Evolutionary conservation across 1,139 yeast species (phyloP), one percentile per base, ranked within the genome.

Genomic region (Yamadazyma trypodendri): DNA sequence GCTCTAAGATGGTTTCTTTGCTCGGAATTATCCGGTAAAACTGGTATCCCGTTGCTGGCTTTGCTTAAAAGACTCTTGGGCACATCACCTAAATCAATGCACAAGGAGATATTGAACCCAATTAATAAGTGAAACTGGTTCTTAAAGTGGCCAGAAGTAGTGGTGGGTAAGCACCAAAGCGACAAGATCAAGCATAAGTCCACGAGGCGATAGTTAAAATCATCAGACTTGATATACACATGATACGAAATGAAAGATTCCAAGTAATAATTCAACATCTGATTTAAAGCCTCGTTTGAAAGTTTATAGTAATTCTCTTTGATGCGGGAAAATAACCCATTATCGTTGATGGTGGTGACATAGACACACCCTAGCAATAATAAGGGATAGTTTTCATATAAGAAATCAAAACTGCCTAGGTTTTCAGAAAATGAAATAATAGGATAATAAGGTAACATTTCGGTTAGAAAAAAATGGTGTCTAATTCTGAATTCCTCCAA

Each of bases 121-220:
- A 67, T 64, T 41, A 77, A 50, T 18, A 75, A 50, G 43, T 69
- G 68, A 53, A 77, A 63, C 44, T 75, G 80, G 48, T 72, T 76
- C 47, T 70, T 72, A 50, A 67, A 75, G 28, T 76, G 73, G 4
- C 78, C 79, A 57, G 73, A 63, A 43, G 63, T 65, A 24, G 65
- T 59, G 3, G 80, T 76, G 2, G 79, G 77, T 5, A 73, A 56
- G 39, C 71, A 65, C 81, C 80, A 77, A 6, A 72, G 52, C 7
- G 78, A 70, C 12, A 75, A 50, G 3, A 74, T 62, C 35, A 75
- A 52, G 43, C 75, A 72, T 1, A 68, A 59, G 36, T 65, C 66
- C 18, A 76, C 67, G 37, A 71, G 50, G 41, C 64, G 67, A 30
- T 61, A 61, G 4, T 71, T 58, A 36, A 75, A 62, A 35, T 65